Base-by-base conservation (phyloP, 805 yeast species). In the Saturnispora zaruensis region DNA sequence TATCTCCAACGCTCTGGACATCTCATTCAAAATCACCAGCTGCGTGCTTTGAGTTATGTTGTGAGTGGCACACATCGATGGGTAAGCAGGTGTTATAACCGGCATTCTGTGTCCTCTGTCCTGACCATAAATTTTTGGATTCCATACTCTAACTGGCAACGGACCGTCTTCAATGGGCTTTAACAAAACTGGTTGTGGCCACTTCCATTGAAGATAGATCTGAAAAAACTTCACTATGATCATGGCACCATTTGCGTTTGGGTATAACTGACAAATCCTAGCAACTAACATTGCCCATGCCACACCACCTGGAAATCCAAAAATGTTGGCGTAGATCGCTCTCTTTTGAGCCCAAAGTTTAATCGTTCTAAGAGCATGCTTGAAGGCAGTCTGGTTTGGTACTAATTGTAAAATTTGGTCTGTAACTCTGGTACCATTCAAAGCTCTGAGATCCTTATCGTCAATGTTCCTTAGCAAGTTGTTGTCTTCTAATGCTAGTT, bases 251-350 rank as follows among this genome's bases (percentile, higher is more conserved):
- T 89, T 95, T 0, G 98, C 95, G 66, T 91, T 91, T 8, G 99
- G 99, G 64, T 91, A 93, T 46, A 93, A 69, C 65, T 93, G 99
- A 66, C 99, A 93, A 26, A 93, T 88, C 59, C 99, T 76, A 1
- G 98, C 99, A n/a, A 90, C 97, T 38, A 93, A 67, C 97, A 93
- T 93, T 0, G 99, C 99, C 99, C 99, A 93, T 1, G 99, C 99
- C 45, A 93, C 99, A 66, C 99, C 99, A 61, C 99, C 99, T 1
- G 98, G 99, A 67, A 91, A 93, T 0, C 99, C 99, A 75, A 84
- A 87, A 42, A 93, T 84, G 62, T 93, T 93, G 6, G 87, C 97
- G 67, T 93, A 93, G 14, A 93, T 79, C 0, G 96, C 98, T 46
- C 98, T 76, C 60, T 89, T 79, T 63, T 89, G 91, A 0, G 99